These are phyloP conservation scores for Amyloporia xantha DNA, from an alignment of 768 basidiomycete species.

Conservation along the genomic window DNA sequence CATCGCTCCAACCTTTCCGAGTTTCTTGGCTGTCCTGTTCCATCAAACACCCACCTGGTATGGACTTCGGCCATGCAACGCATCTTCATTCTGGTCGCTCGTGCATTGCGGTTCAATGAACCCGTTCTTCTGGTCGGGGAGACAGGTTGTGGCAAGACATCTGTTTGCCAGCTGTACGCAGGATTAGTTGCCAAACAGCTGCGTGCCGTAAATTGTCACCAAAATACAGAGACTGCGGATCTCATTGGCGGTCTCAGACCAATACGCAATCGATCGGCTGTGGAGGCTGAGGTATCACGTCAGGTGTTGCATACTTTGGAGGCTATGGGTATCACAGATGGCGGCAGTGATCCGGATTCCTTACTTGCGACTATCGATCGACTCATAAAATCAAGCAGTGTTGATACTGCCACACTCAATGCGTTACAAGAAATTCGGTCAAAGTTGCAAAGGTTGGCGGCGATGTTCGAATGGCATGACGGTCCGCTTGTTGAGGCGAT, in stretches of 20 bases:
- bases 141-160: slow-evolving; percentile 96
- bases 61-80: slow-evolving; percentile 96
- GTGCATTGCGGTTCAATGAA: slow-evolving; percentile 87
- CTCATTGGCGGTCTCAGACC: slow-evolving; percentile 91
- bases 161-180: slow-evolving; percentile 88
- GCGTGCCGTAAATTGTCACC: slow-evolving; percentile 86
- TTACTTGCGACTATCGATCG: slow-evolving; percentile 22
- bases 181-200: slow-evolving; percentile 54
- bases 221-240: slow-evolving; percentile 97
- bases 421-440: slow-evolving; percentile 37
- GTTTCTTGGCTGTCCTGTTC: slow-evolving; percentile 53
- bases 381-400: slow-evolving; percentile 18
- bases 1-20: slow-evolving; percentile 35
- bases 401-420: slow-evolving; percentile 26
- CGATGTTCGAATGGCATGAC: slow-evolving; percentile 95
- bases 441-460: slow-evolving; percentile 45
- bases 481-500: slow-evolving; percentile 95
- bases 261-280: slow-evolving; percentile 61
- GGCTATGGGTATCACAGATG: slow-evolving; percentile 27
- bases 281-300: slow-evolving; percentile 43
- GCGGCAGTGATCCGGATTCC: slow-evolving; percentile 19
- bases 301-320: slow-evolving; percentile 38
- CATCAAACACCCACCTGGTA: slow-evolving; percentile 47
- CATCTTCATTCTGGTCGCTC: slow-evolving; percentile 73
- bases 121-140: slow-evolving; percentile 95